Evolutionary conservation across 1,284 basidiomycete species (phyloP).

Genomic region (Prillingera fragicola): DNA sequence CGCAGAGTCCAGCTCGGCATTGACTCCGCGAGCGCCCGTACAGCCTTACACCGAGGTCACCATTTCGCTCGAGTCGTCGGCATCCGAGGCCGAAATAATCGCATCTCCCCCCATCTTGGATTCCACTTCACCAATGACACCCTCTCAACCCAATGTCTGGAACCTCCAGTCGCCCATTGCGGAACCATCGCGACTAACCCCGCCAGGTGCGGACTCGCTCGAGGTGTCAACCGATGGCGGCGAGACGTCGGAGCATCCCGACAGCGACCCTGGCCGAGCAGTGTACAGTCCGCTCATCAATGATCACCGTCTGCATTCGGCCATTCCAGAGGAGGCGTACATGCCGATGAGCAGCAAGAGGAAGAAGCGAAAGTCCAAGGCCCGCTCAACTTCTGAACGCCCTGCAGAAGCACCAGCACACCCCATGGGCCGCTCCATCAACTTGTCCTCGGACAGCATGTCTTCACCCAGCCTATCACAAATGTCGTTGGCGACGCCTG

Average conservation of each 20-base stretch:
- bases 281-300: slow-evolving; percentile 3
- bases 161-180: slow-evolving; percentile 21
- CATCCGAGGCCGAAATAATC: neutral
- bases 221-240: slow-evolving; percentile 14
- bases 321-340: slow-evolving; percentile 38
- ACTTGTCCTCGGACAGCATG: slow-evolving; percentile 9
- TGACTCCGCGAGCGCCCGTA: neutral
- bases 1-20: neutral
- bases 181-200: slow-evolving; percentile 19
- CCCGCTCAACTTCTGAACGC: neutral
- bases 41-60: neutral
- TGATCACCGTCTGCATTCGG: slow-evolving; percentile 21
- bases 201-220: slow-evolving; percentile 1
- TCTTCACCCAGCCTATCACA: neutral
- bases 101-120: neutral
- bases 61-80: slow-evolving; percentile 4
- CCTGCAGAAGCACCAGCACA: neutral
- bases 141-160: too few species aligned
- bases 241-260: neutral
- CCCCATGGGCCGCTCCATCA: neutral
- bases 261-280: neutral
- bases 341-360: slow-evolving; percentile 26
- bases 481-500: neutral
- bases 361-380: slow-evolving; percentile 35
- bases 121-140: neutral